Evolutionary conservation across 139 green algal genomes (phyloP), one percentile per base, ranked within the genome.

Genomic region (Zygnema cylindricum): DNA sequence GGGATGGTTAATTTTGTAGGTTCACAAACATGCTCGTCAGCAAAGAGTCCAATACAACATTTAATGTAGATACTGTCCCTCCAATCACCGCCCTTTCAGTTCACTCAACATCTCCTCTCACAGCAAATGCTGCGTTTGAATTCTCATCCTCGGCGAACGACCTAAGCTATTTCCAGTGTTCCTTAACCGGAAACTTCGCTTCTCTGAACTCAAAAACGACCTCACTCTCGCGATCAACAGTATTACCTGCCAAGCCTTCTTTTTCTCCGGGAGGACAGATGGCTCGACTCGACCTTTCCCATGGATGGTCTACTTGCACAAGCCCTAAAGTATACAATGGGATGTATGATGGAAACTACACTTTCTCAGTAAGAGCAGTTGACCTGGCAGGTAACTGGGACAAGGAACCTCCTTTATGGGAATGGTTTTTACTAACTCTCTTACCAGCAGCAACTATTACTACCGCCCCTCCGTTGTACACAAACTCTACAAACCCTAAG

Each of bases 311-410:
- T 21, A 90, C 84, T 22, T 89, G 81, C 69, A 55, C 73, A n/a
- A 69, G 63, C 33, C 86, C 85, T 2, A 40, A 88, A 25, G 69
- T 76, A 42, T 92, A 75, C 36, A n/a, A 33, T n/a, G 87, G 87
- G 0, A 30, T 88, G 1, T 76, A 76, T 41, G 86, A 88, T 36
- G 86, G 63, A 38, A 35, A 55, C 11, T 84, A 91, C 63, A 39
- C 41, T 16, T 91, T 88, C 75, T 83, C 36, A 25, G 86, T 91
- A 71, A 32, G 79, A 2, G 86, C 75, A 22, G 63, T 84, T 21
- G 86, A 91, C 30, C 21, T 43, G 63, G 86, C 86, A 23, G 86
- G 86, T 22, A 86, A 86, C 41, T 78, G 54, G 3, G 86, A 90
- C 69, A 78, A 76, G 1, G 36, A 42, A 33, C 77, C 86, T 40